Conservation (phyloP, 371 early-diverging fungal species). For the Mortierella polycephala region DNA sequence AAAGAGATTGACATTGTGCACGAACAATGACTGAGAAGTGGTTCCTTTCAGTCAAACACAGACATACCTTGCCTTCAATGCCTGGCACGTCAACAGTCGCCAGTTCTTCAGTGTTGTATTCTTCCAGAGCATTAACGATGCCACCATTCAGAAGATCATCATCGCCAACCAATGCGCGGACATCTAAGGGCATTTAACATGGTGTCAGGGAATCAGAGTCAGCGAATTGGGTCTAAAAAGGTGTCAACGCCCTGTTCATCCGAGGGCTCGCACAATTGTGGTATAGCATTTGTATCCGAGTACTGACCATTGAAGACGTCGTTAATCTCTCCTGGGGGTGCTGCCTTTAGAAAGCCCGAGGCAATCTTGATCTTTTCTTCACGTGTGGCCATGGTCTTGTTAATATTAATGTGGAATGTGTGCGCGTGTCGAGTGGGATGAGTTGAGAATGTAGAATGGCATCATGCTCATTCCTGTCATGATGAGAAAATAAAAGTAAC, state of each 20-base stretch:
- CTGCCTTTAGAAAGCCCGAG: slow-evolving; percentile 80
- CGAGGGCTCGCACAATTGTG: no score
- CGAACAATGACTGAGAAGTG: no score
- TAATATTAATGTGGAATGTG: background rate
- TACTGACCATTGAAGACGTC: slow-evolving; percentile 92
- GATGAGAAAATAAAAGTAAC: no score
- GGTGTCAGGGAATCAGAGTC: background rate
- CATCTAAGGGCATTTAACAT: slow-evolving; percentile 65
- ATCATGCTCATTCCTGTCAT: no score
- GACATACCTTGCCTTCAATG: slow-evolving; percentile 67
- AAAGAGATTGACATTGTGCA: background rate
- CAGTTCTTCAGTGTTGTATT: slow-evolving; percentile 89
- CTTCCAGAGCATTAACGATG: slow-evolving; percentile 76
- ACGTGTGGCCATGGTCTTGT: slow-evolving; percentile 31
- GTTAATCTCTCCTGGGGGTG: slow-evolving; percentile 93
- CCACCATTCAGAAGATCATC: slow-evolving; percentile 81
- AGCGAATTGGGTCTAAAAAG: background rate
- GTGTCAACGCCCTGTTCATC: no score
- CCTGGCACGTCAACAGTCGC: slow-evolving; percentile 75
- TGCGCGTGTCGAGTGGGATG: no score
- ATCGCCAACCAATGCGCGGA: slow-evolving; percentile 85
- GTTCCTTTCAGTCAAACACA: background rate
- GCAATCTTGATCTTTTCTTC: slow-evolving; percentile 84
- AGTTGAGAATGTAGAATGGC: no score
- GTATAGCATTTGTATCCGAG: background rate